These are phyloP conservation scores for Huntiella moniliformis DNA, from an alignment of 2,329 filamentous ascomycete genomes.

Conservation along the genomic window DNA sequence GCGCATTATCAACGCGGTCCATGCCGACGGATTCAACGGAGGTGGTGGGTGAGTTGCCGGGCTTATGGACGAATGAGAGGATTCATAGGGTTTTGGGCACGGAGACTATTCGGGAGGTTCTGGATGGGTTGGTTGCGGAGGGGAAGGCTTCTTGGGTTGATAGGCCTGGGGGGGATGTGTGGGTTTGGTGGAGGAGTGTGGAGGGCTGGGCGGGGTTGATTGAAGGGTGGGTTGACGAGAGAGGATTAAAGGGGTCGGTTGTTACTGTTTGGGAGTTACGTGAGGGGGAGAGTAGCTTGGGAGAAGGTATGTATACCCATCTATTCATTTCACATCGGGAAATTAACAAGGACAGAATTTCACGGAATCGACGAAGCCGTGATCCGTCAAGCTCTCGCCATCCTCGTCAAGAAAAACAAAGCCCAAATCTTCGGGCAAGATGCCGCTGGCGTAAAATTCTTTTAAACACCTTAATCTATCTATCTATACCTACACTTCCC, in stretches of 20 bases:
- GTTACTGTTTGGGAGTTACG: constrained; percentile 83
- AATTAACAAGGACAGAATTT: constrained; percentile 37
- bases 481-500: not conserved
- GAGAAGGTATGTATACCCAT: constrained; percentile 34
- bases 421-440: constrained; percentile 86
- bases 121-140: constrained; percentile 40
- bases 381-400: constrained; percentile 56
- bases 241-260: constrained; percentile 73
- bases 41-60: too few relatives aligned
- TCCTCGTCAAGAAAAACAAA: constrained; percentile 76
- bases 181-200: constrained; percentile 68
- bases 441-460: constrained; percentile 89
- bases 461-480: constrained; percentile 31
- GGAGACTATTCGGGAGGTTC: constrained; percentile 35
- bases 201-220: constrained; percentile 79
- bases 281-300: constrained; percentile 63
- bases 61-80: constrained; percentile 36
- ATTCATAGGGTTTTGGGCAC: constrained; percentile 32
- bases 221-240: constrained; percentile 67
- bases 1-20: constrained; percentile 15
- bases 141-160: constrained; percentile 40
- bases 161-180: constrained; percentile 28
- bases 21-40: too few relatives aligned
- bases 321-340: not conserved
- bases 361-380: constrained; percentile 74